A percentile compares a stretch with the other conserved stretches of the same genome.
These are phyloP conservation scores for Tetrahymena borealis DNA, from an alignment of 73 alveolate genomes.

Conservation along the genomic window DNA sequence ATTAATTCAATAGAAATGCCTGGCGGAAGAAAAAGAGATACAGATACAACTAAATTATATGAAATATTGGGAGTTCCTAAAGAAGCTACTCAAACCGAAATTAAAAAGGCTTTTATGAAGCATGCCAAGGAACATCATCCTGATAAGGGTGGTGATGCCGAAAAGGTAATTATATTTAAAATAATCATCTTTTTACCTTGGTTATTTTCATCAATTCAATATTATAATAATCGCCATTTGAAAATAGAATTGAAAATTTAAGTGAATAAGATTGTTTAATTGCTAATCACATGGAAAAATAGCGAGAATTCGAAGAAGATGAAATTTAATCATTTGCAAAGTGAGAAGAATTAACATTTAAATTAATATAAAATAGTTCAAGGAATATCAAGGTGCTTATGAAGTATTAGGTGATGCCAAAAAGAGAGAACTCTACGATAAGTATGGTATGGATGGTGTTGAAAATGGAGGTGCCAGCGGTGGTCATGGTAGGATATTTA, in stretches of 20 bases:
- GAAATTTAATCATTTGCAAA: neutral
- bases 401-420: constrained; percentile 84
- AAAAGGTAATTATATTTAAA: constrained; percentile 33
- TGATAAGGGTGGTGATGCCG: constrained; percentile 96
- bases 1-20: neutral
- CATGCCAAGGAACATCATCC: constrained; percentile 90
- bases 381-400: constrained; percentile 84
- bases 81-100: constrained; percentile 76
- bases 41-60: constrained; percentile 77
- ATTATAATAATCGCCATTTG: too few relatives aligned
- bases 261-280: too few relatives aligned
- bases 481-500: constrained; percentile 72
- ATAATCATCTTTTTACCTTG: neutral
- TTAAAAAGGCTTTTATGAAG: constrained; percentile 84
- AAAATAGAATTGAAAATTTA: too few relatives aligned
- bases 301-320: neutral
- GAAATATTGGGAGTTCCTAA: constrained; percentile 83
- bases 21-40: neutral
- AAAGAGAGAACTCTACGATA: constrained; percentile 92
- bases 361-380: constrained; percentile 46
- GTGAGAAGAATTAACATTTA: neutral
- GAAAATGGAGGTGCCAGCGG: constrained; percentile 85
- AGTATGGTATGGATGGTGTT: constrained; percentile 95
- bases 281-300: too few relatives aligned
- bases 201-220: too few relatives aligned